Percentiles rank a stretch among this genome's conserved stretches.
phyloP scores from a whole-genome alignment of 2,329 filamentous ascomycete species.

The Ophiostoma fasciatum region DNA sequence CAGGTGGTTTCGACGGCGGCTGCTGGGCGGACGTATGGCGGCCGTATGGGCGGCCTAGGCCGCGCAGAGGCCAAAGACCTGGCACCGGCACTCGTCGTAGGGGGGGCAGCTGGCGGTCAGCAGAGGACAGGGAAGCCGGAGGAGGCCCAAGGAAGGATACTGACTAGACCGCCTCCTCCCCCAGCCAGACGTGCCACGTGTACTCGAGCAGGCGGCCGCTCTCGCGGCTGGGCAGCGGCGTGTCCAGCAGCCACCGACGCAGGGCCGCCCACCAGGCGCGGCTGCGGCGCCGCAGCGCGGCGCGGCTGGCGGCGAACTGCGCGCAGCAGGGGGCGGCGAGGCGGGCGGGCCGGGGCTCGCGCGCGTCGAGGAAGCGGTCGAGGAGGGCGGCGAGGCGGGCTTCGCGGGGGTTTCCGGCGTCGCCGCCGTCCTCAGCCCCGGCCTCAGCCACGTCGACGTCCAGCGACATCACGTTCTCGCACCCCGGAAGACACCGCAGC shows the following conservation, averaged over 20 bases:
- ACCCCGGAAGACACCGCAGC: constrained; percentile 32
- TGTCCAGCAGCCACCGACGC: constrained; percentile 32
- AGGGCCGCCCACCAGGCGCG: constrained; percentile 29
- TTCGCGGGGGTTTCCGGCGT: constrained; percentile 8
- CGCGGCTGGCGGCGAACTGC: constrained; percentile 35
- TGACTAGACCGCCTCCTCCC: constrained; percentile 7
- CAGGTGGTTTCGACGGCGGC: too few relatives aligned
- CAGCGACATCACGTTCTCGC: constrained; percentile 16
- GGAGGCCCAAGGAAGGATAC: background rate
- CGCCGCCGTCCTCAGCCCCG: too few relatives aligned
- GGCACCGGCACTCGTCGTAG: constrained; percentile 12
- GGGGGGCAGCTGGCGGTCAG: constrained; percentile 13
- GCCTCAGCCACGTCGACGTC: constrained; percentile 5
- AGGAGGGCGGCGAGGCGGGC: constrained; percentile 13
- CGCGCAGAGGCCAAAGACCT: constrained; percentile 13
- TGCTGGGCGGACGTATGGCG: background rate
- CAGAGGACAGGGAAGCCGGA: too few relatives aligned
- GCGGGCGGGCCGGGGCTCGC: constrained; percentile 17
- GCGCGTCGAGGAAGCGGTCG: constrained; percentile 12
- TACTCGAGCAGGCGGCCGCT: constrained; percentile 37
- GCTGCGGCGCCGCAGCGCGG: constrained; percentile 25
- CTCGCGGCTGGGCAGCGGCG: constrained; percentile 24
- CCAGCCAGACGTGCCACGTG: constrained; percentile 33
- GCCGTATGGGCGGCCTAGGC: constrained; percentile 9
- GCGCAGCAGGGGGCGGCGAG: constrained; percentile 34